Percentiles rank a stretch among this genome's conserved stretches.
phyloP scores from a whole-genome alignment of 768 basidiomycete species.

The Tylopilus subfusipes region DNA sequence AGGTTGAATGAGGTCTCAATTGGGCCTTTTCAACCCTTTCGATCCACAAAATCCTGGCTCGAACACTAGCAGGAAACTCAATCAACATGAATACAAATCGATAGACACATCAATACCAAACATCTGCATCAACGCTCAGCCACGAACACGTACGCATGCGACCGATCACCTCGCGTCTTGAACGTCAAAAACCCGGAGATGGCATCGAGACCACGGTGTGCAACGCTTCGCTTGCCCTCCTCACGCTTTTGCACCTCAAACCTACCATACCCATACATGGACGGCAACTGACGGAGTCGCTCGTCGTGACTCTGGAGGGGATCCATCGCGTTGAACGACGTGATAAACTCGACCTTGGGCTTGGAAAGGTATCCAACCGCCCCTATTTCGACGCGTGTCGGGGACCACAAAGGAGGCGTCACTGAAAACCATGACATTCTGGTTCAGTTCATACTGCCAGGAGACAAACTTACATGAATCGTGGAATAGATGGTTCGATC shows the following conservation, averaged over 20 bases:
- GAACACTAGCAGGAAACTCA: too few species aligned
- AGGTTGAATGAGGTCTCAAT: too few species aligned
- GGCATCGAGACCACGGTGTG: conserved; percentile 54
- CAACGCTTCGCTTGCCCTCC: conserved; percentile 54
- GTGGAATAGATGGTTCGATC: conserved; percentile 64
- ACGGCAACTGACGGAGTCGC: conserved; percentile 46
- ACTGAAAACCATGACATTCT: conserved; percentile 36
- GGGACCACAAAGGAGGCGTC: conserved; percentile 68
- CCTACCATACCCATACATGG: conserved; percentile 63
- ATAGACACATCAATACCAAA: not conserved
- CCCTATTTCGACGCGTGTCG: conserved; percentile 58
- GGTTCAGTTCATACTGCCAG: not conserved
- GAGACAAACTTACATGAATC: conserved; percentile 48
- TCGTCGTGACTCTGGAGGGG: conserved; percentile 46
- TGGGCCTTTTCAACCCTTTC: too few species aligned
- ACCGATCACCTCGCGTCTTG: conserved; percentile 32
- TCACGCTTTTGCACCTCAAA: conserved; percentile 41
- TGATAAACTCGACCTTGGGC: conserved; percentile 64
- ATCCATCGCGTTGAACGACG: conserved; percentile 65
- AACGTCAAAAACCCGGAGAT: conserved; percentile 50
- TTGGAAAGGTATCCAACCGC: conserved; percentile 74
- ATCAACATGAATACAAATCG: conserved; percentile 15
- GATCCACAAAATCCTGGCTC: too few species aligned
- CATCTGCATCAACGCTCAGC: not conserved
- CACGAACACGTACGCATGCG: conserved; percentile 37